Base-by-base conservation (phyloP, 305 asterid species). In the Stenogyne calaminthoides region DNA sequence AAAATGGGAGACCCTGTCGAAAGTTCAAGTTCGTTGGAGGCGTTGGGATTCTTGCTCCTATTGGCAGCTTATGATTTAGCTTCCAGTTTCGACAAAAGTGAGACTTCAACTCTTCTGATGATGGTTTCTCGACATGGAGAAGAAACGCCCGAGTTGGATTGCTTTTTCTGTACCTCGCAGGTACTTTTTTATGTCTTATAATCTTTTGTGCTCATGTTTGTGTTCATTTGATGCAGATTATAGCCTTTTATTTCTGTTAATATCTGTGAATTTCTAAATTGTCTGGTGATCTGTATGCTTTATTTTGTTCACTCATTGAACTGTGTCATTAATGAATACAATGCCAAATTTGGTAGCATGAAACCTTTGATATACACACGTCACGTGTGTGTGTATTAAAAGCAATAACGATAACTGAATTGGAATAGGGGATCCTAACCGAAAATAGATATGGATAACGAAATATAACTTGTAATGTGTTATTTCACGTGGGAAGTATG, bases 41-140 rank as follows among this genome's bases (percentile, higher is more conserved):
- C 81, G 55, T 56, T 81, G 57, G 86, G 86, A 18, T 84, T 86
- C 86, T 85, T 86, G 83, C 71, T 73, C 71, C 80, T 88, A 6
- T 72, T 88, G 84, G 80, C 82, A 47, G 81, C 87, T n/a, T 86
- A 75, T 64, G 37, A 78, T 34, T 14, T 88, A 72, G 78, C 77
- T 34, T 80, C 86, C 58, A 74, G 27, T 77, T 88, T 86, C 70
- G 84, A 74, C 60, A 52, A 51, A 54, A 72, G 77, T 25, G 84
- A 85, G 77, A 57, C 83, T 70, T 6, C 79, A 14, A 57, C 70
- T 42, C 73, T 71, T 27, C 61, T 88, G 75, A 75, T 7, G 78
- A 64, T 73, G 72, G 80, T 78, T 25, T 79, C 73, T 56, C 65
- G 68, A 71, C 80, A 76, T 49, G 16, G 22, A 58, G 74, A 49